Evolutionary conservation across 2,329 filamentous ascomycete species (phyloP), one percentile per base, ranked within the genome.

Genomic region (Claviceps fusiformis): DNA sequence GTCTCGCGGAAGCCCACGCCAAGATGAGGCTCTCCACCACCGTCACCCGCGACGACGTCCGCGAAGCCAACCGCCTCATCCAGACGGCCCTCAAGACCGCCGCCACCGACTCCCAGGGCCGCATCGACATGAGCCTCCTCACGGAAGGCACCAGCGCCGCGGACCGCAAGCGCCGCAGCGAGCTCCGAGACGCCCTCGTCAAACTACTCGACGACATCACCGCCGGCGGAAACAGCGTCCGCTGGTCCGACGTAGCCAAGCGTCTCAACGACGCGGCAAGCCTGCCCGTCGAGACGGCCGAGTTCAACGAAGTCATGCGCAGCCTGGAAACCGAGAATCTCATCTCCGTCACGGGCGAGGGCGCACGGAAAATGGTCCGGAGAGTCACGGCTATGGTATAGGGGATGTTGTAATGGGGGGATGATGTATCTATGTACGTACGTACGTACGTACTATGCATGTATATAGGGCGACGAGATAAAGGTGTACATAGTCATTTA

Each of bases 91-190:
- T 98, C 65, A 97, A 97, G 77, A 95, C 95, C 60, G 89, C 92
- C 0, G 93, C 93, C n/a, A 98, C 95, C 0, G 95, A 98, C 67
- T 75, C 89, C 0, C 79, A 95, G 62, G 93, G 93, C 55, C 78
- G 95, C 56, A 97, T 98, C 64, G 93, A 98, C 67, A 97, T 98
- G 93, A 87, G 87, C 55, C 75, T 98, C 51, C 76, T 98, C 59
- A 96, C 91, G 0, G 93, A 97, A 66, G 93, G 93, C n/a, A 95
- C 89, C 2, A 90, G 86, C 62, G 84, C 89, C 0, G 83, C 83
- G n/a, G 93, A 97, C 68, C 78, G 93, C 52, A 84, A 88, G 66
- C 77, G 89, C 60, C 87, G 85, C 66, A 83, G 86, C 44, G 91
- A 96, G 67, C 73, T 98, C 64, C 95, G 95, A 76, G 81, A 80